These are phyloP conservation scores for Rosa hybrid DNA, from an alignment of 331 rosid genomes.

Conservation along the genomic window DNA sequence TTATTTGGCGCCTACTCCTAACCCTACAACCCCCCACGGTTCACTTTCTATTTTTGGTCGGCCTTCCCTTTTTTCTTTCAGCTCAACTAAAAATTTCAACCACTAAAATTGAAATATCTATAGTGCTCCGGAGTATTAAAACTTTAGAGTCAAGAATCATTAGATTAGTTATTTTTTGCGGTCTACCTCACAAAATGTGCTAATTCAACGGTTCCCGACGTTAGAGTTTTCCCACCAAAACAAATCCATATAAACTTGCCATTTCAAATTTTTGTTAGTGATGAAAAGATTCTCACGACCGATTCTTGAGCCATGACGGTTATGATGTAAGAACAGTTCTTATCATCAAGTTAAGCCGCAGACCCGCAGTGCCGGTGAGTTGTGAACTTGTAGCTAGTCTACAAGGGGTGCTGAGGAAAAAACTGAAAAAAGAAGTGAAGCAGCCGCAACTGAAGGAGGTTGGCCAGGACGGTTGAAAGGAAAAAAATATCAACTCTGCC, in stretches of 20 bases:
- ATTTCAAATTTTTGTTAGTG: not conserved
- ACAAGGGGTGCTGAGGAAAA: no score
- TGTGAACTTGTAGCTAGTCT: no score
- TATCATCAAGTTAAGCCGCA: no score
- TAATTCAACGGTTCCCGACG: not conserved
- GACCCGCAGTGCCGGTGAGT: no score
- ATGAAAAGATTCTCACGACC: not conserved
- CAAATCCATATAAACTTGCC: no score
- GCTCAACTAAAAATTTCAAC: not conserved
- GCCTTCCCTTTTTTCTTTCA: not conserved
- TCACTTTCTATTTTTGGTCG: slow-evolving; percentile 9
- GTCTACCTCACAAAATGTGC: no score
- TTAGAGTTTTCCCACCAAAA: no score
- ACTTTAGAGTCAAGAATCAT: no score
- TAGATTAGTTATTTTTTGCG: no score
- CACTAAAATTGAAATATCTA: not conserved
- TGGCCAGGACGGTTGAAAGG: not conserved
- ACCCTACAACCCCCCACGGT: not conserved
- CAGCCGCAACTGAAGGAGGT: not conserved
- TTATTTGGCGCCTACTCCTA: not conserved
- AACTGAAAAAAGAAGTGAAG: not conserved
- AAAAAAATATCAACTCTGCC: not conserved
- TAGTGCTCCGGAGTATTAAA: not conserved
- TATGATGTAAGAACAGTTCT: no score
- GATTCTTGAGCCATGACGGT: not conserved